phyloP scores from a whole-genome alignment of 1,284 basidiomycete species.

The Moesziomyces aphidis region DNA sequence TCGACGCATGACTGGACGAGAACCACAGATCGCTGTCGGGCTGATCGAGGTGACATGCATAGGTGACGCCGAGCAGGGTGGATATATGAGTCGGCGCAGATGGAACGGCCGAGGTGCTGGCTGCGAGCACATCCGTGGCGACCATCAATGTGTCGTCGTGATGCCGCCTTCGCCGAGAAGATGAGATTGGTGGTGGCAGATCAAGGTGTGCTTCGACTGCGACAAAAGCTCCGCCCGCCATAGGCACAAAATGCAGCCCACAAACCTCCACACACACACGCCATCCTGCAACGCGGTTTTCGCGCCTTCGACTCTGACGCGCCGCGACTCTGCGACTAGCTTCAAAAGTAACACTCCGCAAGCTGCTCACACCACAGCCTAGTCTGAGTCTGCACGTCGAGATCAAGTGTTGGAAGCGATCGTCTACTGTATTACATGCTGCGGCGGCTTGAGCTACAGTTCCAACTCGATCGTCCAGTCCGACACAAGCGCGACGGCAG shows the following conservation, averaged over 20 bases:
- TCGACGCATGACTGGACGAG: too few relatives aligned
- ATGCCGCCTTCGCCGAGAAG: neutral
- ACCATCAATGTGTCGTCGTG: constrained; percentile 1
- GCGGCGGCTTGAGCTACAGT: constrained; percentile 6
- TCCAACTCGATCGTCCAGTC: constrained; percentile 60
- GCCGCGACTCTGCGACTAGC: too few relatives aligned
- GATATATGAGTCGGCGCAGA: constrained; percentile 6
- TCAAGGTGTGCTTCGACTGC: too few relatives aligned
- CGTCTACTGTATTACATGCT: neutral
- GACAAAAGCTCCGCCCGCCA: too few relatives aligned
- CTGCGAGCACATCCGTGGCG: neutral
- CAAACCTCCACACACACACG: neutral
- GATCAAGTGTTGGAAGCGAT: too few relatives aligned
- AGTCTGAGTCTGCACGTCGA: too few relatives aligned
- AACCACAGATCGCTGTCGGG: constrained; percentile 22
- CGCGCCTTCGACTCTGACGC: too few relatives aligned
- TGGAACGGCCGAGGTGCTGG: neutral
- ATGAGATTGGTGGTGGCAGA: constrained; percentile 3
- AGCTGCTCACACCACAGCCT: too few relatives aligned
- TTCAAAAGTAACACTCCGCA: too few relatives aligned
- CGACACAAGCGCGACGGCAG: constrained; percentile 43
- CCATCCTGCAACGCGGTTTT: neutral
- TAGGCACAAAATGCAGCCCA: too few relatives aligned
- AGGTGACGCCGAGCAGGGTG: constrained; percentile 1
- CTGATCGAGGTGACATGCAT: constrained; percentile 31